Base-by-base conservation (phyloP, 192 early-diverging fungal species). In the Linnemannia zychae region DNA sequence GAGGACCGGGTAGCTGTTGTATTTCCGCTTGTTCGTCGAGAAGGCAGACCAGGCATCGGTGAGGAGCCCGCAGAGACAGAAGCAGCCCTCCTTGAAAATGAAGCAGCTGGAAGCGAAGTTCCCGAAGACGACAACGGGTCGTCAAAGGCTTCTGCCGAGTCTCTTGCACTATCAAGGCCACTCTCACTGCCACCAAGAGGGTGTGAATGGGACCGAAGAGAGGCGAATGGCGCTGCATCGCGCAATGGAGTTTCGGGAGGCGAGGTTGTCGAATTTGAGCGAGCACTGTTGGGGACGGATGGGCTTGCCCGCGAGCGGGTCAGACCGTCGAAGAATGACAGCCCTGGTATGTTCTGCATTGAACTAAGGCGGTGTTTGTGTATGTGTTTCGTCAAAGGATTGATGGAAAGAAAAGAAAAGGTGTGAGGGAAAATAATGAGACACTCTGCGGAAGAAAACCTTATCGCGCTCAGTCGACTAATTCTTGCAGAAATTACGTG, bases 261-360 rank as follows among this genome's bases (percentile, higher is more conserved):
- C 0, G 82, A 75, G 36, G 46, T 50, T 48, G 50, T 24, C 15
- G 71, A 34, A 11, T 18, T 13, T 75, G 49, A n/a, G 38, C 49
- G 49, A 46, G 13, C 17, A 9, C 18, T 52, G 69, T 18, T 33
- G 22, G 17, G 36, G 31, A 44, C 36, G 9, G n/a, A 22, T 11
- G 44, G 66, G 7, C 24, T 46, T 12, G 34, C 28, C 11, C 82
- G 76, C 24, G 82, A 84, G 24, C 60, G 34, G 7, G 82, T 79
- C 7, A 84, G 73, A 3, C 82, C 82, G 57, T 84, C 82, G 67
- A 84, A 84, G 68, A 84, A 84, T 7, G 82, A 84, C 33, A 84
- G n/a, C 9, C 82, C 82, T 38, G 82, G 82, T 34, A 84, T 84
- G 73, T 84, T 84, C 38, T 84, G 82, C 82, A 84, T 84, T 37